A percentile compares a stretch with the other conserved stretches of the same genome.
These are phyloP conservation scores for Eucalyptus virginea DNA, from an alignment of 345 rosid genomes.

Conservation along the genomic window DNA sequence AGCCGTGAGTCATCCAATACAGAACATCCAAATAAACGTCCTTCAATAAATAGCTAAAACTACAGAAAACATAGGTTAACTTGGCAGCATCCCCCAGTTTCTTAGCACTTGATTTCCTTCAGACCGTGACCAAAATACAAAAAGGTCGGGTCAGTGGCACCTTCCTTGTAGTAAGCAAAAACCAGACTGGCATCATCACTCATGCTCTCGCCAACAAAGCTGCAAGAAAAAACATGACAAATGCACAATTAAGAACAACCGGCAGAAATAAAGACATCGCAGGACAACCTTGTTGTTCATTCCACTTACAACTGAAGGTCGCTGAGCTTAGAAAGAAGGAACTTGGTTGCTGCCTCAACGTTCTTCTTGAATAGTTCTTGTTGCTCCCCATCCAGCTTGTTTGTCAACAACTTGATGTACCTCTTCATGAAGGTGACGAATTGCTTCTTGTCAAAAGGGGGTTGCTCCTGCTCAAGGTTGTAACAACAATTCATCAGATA, in stretches of 20 bases:
- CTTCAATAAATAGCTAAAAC: neutral
- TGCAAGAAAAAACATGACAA: conserved; percentile 1
- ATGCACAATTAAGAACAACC: neutral
- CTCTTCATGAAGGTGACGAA: conserved; percentile 62
- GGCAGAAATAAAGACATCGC: neutral
- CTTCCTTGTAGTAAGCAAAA: conserved; percentile 95
- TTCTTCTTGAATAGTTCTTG: conserved; percentile 60
- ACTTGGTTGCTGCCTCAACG: conserved; percentile 91
- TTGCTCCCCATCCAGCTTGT: conserved; percentile 42
- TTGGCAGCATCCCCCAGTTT: neutral
- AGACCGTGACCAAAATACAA: conserved; percentile 71
- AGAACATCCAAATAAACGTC: neutral
- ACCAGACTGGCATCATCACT: conserved; percentile 59
- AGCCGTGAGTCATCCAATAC: neutral
- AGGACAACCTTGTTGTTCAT: neutral
- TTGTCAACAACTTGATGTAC: conserved; percentile 61
- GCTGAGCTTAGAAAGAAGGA: conserved; percentile 56
- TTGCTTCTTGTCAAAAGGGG: conserved; percentile 76
- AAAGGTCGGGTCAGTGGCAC: conserved; percentile 89
- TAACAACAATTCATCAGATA: neutral
- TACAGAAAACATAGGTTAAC: neutral
- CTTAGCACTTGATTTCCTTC: conserved; percentile 95
- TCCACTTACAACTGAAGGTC: conserved; percentile 87
- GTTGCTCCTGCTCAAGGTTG: conserved; percentile 66
- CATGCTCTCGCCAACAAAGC: conserved; percentile 98